A percentile compares a stretch with the other conserved stretches of the same genome.
Evolutionary conservation across 371 early-diverging fungal genomes (phyloP).

Genomic region (Mortierella sp.): DNA sequence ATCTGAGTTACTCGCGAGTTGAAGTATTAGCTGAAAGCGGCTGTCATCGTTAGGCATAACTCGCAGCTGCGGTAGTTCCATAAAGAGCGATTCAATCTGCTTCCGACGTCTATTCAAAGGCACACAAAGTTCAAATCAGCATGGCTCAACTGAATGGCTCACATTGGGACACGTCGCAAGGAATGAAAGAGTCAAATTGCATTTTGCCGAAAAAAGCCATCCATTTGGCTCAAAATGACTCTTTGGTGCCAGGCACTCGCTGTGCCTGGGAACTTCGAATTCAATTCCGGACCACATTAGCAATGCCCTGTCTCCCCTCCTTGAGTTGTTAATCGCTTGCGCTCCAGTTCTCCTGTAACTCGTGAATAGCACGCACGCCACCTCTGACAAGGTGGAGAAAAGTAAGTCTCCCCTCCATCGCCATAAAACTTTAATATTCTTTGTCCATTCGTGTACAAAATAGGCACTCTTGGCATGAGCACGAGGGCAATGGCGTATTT

Average conservation of each 20-base stretch:
- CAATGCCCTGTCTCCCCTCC: too few species aligned
- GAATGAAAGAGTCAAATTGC: too few species aligned
- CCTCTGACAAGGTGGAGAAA: too few species aligned
- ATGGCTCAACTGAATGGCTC: neutral
- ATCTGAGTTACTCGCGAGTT: conserved; percentile 27
- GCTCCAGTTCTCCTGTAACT: too few species aligned
- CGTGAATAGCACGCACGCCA: too few species aligned
- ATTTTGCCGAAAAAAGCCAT: too few species aligned
- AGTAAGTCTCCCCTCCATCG: neutral
- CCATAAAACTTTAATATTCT: neutral
- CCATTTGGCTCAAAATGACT: too few species aligned
- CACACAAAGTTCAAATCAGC: neutral
- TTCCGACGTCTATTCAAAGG: conserved; percentile 32
- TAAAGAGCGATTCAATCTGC: conserved; percentile 39
- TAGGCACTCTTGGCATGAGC: neutral
- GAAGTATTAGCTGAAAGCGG: conserved; percentile 40
- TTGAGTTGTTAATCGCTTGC: too few species aligned
- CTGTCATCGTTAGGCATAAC: conserved; percentile 33
- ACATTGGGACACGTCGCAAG: too few species aligned
- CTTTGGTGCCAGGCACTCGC: too few species aligned
- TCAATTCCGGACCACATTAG: too few species aligned
- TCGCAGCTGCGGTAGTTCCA: conserved; percentile 34
- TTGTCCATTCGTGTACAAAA: neutral
- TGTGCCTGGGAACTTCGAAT: too few species aligned
- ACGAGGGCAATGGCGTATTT: neutral